Base-by-base conservation (phyloP, 2,329 filamentous ascomycete genomes). In the Furcasterigmium sp. region DNA sequence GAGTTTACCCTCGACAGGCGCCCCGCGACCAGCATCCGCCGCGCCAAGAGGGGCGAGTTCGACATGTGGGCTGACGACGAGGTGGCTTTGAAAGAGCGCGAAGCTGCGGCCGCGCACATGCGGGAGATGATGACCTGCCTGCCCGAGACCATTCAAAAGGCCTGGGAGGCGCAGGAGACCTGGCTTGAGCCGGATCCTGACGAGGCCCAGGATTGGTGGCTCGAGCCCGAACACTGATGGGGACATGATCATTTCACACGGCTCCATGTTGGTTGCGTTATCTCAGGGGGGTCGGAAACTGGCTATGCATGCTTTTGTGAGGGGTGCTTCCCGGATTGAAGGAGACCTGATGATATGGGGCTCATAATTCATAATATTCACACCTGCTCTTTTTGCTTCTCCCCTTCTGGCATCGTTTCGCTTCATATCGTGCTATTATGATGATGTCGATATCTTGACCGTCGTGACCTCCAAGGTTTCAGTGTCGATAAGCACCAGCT, bases 381-480 rank as follows among this genome's bases (percentile, higher is more conserved):
- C n/a, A n/a, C n/a, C n/a, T n/a, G 13, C 30, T 8, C n/a, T 34
- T 17, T 34, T 14, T 17, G 6, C 30, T n/a, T 34, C n/a, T 6
- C 5, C 23, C 23, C 20, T 36, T 28, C 17, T 28, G 14, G 25
- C 14, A 13, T 26, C 36, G 14, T n/a, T 25, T n/a, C n/a, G 18
- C 11, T 13, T 13, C 19, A n/a, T 17, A 48, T 32, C 37, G 43
- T 17, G 29, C 40, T 18, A 21, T 19, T 8, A n/a, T 39, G 15
- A 37, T 20, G 46, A 47, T 26, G 53, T 46, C n/a, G 55, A 56
- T 47, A 82, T 77, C 55, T 78, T 82, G 18, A 96, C 70, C 39
- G 78, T 70, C 52, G 90, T 84, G 1, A 87, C 82, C 37, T 91
- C 87, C 46, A 96, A 63, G 2, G 87, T 94, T 64, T 97, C 91